A percentile compares a stretch with the other conserved stretches of the same genome.
Conservation (phyloP, 441 rosid species). For the Kokia cookei region DNA sequence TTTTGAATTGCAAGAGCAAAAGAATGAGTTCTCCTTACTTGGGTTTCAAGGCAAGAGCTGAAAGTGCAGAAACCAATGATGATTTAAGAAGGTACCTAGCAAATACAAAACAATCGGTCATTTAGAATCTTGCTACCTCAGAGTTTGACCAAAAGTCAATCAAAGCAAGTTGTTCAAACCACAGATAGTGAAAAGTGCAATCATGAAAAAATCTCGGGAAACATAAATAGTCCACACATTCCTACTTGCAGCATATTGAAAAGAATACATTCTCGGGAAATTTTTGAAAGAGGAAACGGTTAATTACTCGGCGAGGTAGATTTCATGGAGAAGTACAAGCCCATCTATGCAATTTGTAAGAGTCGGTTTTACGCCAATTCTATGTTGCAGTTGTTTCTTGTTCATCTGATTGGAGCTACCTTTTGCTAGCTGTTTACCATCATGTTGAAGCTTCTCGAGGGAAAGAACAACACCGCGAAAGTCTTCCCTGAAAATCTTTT, state of each 20-base stretch:
- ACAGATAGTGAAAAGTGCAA: background rate
- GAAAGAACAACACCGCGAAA: slow-evolving; percentile 45
- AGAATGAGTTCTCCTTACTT: slow-evolving; percentile 24
- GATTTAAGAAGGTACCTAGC: slow-evolving; percentile 60
- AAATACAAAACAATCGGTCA: background rate
- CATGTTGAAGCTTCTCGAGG: slow-evolving; percentile 51
- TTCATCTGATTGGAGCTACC: slow-evolving; percentile 37
- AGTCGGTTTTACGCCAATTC: slow-evolving; percentile 65
- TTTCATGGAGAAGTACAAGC: slow-evolving; percentile 53
- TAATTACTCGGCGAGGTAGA: slow-evolving; percentile 70
- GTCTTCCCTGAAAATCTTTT: slow-evolving; percentile 39
- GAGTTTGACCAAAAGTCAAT: background rate
- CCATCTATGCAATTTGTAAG: slow-evolving; percentile 70
- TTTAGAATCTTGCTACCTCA: background rate
- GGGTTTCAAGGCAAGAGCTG: slow-evolving; percentile 46
- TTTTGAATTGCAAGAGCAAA: background rate
- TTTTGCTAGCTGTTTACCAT: slow-evolving; percentile 46
- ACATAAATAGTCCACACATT: background rate
- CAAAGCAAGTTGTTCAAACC: background rate
- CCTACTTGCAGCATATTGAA: background rate
- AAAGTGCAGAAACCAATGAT: slow-evolving; percentile 68
- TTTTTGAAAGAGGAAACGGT: background rate
- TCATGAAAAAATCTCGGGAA: background rate
- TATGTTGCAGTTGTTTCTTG: slow-evolving; percentile 41
- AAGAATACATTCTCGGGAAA: background rate